Percentiles rank a stretch among this genome's conserved stretches.
Evolutionary conservation across 306 rosid genomes (phyloP).

Genomic region (Vigna trinervia): DNA sequence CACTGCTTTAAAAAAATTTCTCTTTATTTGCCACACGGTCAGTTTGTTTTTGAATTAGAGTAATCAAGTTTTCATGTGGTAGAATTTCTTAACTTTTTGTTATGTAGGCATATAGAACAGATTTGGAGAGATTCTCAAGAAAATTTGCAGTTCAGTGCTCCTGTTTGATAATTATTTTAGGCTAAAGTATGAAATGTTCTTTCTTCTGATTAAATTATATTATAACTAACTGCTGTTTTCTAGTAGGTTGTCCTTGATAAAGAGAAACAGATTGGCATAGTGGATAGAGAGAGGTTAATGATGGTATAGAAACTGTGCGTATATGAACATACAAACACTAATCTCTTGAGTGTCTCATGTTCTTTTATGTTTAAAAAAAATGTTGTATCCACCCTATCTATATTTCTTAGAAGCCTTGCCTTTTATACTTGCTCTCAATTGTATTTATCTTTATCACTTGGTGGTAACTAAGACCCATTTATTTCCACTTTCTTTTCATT

Average conservation of each 20-base stretch:
- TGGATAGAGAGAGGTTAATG: conserved; percentile 88
- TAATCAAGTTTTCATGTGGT: conserved; percentile 1
- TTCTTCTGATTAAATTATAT: conserved; percentile 6
- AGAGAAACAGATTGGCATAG: conserved; percentile 76
- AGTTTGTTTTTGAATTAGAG: background rate
- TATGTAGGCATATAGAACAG: conserved; percentile 10
- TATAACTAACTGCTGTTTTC: conserved; percentile 56
- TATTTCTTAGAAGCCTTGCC: background rate
- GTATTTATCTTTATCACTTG: background rate
- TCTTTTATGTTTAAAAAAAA: background rate
- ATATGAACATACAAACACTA: conserved; percentile 82
- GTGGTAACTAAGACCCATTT: background rate
- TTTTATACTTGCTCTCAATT: background rate
- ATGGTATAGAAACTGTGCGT: conserved; percentile 74
- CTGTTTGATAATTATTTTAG: background rate
- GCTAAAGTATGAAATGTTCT: background rate
- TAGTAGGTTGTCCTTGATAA: conserved; percentile 94
- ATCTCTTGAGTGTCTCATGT: conserved; percentile 68
- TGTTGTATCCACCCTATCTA: background rate
- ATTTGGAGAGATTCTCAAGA: background rate
- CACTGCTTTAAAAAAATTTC: background rate
- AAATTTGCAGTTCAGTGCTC: conserved; percentile 11
- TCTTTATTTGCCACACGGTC: background rate
- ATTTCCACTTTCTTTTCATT: background rate
- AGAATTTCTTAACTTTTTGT: background rate